Evolutionary conservation across 768 basidiomycete genomes (phyloP), one percentile per base, ranked within the genome.

Genomic region (Clitopilus passeckerianus): DNA sequence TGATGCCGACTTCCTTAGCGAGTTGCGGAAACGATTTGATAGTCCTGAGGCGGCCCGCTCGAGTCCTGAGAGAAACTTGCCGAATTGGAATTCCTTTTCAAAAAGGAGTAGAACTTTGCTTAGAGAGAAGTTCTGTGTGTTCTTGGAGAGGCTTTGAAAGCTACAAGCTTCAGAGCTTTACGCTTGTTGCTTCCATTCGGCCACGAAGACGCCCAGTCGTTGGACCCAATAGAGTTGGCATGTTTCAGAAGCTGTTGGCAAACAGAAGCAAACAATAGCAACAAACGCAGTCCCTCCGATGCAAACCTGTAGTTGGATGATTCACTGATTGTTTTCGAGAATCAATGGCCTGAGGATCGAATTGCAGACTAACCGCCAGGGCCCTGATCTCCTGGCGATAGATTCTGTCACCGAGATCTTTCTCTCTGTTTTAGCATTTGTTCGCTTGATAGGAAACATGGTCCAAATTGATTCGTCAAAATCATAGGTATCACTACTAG

Each of bases 1-100:
- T 60, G 59, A 57, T 54, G 33, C 27, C n/a, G 41, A 34, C 15
- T 41, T 55, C 43, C 54, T 61, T 57, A 54, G 56, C 61, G 63
- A 62, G n/a, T 41, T 9, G 12, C 59, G 54, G 27, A 56, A 58
- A 53, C 34, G 54, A 58, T 56, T 30, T 59, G 60, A 61, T 50
- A 50, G 46, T 50, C 46, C 46, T 50, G 46, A 50, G 10, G 10
- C 22, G 46, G 46, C 46, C 16, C 46, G 37, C n/a, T 41, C 27
- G n/a, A 41, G 37, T 50, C 46, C 46, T 50, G 46, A 50, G 46
- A 50, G 18, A 41, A n/a, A 41, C 37, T n/a, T n/a, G 12, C 18
- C 20, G 46, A 10, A 50, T 41, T 41, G 37, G n/a, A 41, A 41
- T 5, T 41, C 2, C 37, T 41, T 41, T 9, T 41, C n/a, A 18